phyloP scores from a whole-genome alignment of 2,329 filamentous ascomycete genomes.

The Aspergillus sp. region DNA sequence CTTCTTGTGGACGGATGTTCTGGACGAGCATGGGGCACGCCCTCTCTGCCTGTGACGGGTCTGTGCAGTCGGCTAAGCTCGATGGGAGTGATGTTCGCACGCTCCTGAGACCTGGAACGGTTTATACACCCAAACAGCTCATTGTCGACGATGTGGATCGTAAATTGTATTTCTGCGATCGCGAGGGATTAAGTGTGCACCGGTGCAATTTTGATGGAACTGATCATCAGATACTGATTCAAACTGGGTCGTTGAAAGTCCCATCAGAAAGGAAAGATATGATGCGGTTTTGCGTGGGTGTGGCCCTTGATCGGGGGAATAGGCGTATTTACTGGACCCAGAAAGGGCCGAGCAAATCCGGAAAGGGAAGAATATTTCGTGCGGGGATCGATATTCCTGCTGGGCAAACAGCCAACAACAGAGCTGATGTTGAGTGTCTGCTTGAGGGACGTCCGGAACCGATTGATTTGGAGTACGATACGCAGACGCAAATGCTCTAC shows the following conservation, averaged over 20 bases:
- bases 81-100: slow-evolving; percentile 50
- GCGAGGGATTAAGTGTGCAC: slow-evolving; percentile 44
- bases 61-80: slow-evolving; percentile 47
- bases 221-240: slow-evolving; percentile 40
- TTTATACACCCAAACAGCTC: slow-evolving; percentile 55
- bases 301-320: slow-evolving; percentile 48
- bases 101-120: slow-evolving; percentile 46
- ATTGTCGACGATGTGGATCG: slow-evolving; percentile 28
- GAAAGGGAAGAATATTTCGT: slow-evolving; percentile 56
- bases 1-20: slow-evolving; percentile 42
- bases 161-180: slow-evolving; percentile 47
- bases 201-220: slow-evolving; percentile 40
- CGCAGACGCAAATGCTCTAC: slow-evolving; percentile 49
- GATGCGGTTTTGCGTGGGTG: slow-evolving; percentile 57
- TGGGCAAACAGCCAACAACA: slow-evolving; percentile 33
- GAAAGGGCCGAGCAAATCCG: slow-evolving; percentile 57
- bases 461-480: slow-evolving; percentile 60
- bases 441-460: slow-evolving; percentile 54
- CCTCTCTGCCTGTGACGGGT: slow-evolving; percentile 43
- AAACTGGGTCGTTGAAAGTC: slow-evolving; percentile 32
- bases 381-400: slow-evolving; percentile 47
- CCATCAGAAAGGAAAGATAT: slow-evolving; percentile 31
- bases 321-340: slow-evolving; percentile 63
- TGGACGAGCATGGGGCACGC: slow-evolving; percentile 54
- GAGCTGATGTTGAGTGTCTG: slow-evolving; percentile 49